Evolutionary conservation across 805 yeast genomes (phyloP), one percentile per base, ranked within the genome.

Genomic region (Spencermartinsiella europaea): DNA sequence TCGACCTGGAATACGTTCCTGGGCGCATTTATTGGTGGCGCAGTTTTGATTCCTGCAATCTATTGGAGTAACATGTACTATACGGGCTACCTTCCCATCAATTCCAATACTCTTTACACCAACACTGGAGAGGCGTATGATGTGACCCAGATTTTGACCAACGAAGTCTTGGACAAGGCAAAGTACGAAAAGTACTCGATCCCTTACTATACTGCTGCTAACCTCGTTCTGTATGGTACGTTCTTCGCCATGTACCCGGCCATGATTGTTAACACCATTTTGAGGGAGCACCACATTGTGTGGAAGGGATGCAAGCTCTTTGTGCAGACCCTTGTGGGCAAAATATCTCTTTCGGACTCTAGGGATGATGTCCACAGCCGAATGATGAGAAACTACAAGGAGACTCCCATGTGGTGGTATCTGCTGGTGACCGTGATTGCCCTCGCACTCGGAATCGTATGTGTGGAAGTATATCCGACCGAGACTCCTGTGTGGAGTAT

Each of bases 321-420:
- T 12, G 31, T 7, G 12, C 7, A 25, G 12, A 12, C 31, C 12
- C 31, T 25, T 7, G 10, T 25, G 31, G 31, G 31, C 7, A 7
- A 12, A 25, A 12, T 25, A 7, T 7, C 7, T 12, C 31, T 25
- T 12, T 7, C 31, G 7, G 31, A 25, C 12, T 7, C 31, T 25
- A 7, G 12, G 31, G 42, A 55, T 21, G 60, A 56, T 37, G 43
- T 52, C 22, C 52, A 50, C 47, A 42, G 45, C 17, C 35, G 49
- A 20, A 67, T 77, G 55, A 78, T 76, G 79, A 57, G 54, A 35
- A 66, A 63, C 45, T 82, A 83, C 62, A 73, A 73, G 35, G 88
- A 83, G 52, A 86, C 80, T 17, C 93, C 93, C 1, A 83, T 79
- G 52, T 79, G 81, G 81, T 81, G 88, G 86, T 83, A 74, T 34